Base-by-base conservation (phyloP, 2,329 filamentous ascomycete species). In the Sarocladium oryzae region DNA sequence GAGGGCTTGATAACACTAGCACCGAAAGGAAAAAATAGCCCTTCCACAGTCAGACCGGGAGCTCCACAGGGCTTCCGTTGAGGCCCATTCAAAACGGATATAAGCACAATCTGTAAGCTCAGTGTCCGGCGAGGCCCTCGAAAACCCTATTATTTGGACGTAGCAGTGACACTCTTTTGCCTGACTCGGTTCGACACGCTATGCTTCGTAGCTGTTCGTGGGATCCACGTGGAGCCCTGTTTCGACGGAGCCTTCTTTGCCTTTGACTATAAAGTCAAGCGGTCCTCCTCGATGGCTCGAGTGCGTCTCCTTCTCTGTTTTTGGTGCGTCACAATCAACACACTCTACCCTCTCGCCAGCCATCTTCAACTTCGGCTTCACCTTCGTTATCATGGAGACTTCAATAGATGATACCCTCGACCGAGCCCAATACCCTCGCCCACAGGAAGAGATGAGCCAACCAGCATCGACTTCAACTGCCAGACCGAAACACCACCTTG, bases 401-500 rank as follows among this genome's bases (percentile, higher is more conserved):
- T 43, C 40, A 28, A 43, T 43, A 43, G 40, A 43, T 23, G 21
- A 43, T 5, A 43, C 8, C 3, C 23, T 43, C 5, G 15, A 16
- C 26, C 21, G n/a, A 28, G 20, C 16, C 21, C 4, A 7, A 4
- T 20, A 4, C n/a, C 21, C 36, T 21, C 36, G 21, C 4, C 13
- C n/a, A 9, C 36, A 40, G 36, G 13, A 6, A 4, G 10, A 16
- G 4, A 20, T 4, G 18, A 16, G 16, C 36, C 11, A 21, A 13
- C 7, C 36, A 40, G 8, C 16, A n/a, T 40, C 16, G 6, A 7
- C 21, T 7, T 9, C 36, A 40, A 13, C 36, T 18, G 36, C 7
- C n/a, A 10, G 11, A 56, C n/a, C 33, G 20, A 49, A 58, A 18
- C 77, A 78, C 64, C 70, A 70, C 57, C 81, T 86, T 3, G 78